Evolutionary conservation across 805 yeast genomes (phyloP), one percentile per base, ranked within the genome.

Genomic region (Saccharomyces eubayanus): DNA sequence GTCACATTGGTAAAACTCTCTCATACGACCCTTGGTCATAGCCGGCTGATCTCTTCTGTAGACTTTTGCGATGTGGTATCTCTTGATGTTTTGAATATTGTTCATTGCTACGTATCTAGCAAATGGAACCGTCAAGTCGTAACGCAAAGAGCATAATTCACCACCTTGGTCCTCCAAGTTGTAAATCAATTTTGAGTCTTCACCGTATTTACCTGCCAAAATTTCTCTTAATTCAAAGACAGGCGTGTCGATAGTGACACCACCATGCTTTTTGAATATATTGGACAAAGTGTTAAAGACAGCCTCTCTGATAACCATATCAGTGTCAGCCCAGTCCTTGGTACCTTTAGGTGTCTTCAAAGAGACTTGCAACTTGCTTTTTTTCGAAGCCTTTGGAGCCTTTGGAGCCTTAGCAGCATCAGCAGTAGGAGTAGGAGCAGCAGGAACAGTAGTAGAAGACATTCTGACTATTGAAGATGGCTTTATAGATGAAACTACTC

Each of bases 41-140:
- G 99, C 99, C 5, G 99, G 99, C 74, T 94, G 99, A 70, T 94
- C 99, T 74, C 99, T 87, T 76, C 99, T 84, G 74, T 94, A 94
- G 52, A 94, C 99, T 72, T 94, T 94, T 62, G 99, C 99, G 59
- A 94, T 89, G 74, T 94, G 99, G 70, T 83, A 94, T 68, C 99
- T 81, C 74, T 94, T 94, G 72, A 94, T 92, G 66, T 77, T 81
- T 62, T 89, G 85, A 57, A 94, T 81, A 64, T 88, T 89, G 75
- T 94, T 94, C 89, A 89, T 87, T 20, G 99, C 99, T 53, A 92
- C 96, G 66, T 80, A 94, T 68, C 99, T 82, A 12, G 99, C 99
- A 74, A 94, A 94, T 53, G 99, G 99, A 46, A 94, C 99, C 0
- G 99, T 94, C 70, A 94, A 79, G 71, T 94, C 99, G 69, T 94